Percentiles rank a stretch among this genome's conserved stretches.
phyloP scores from a whole-genome alignment of 345 rosid species.

The Microcos paniculata region DNA sequence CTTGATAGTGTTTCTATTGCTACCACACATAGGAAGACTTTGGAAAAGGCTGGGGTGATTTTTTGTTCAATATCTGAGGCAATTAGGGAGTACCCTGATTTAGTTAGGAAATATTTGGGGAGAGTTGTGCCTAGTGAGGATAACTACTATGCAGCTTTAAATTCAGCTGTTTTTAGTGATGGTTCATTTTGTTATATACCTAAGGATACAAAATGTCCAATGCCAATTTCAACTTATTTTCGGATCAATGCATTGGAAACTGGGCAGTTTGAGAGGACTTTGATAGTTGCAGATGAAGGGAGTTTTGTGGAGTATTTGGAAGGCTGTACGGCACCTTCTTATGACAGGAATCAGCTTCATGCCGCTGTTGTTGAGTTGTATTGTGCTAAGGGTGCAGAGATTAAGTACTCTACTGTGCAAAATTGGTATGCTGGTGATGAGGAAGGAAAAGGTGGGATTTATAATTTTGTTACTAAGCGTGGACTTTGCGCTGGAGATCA shows the following conservation, averaged over 20 bases:
- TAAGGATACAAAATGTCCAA: conserved; percentile 74
- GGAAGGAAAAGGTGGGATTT: conserved; percentile 85
- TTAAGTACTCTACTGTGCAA: conserved; percentile 90
- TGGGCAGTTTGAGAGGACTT: conserved; percentile 96
- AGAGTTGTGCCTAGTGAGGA: conserved; percentile 87
- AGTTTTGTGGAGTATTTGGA: conserved; percentile 93
- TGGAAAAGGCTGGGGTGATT: conserved; percentile 76
- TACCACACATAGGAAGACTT: conserved; percentile 76
- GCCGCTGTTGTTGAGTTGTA: conserved; percentile 96
- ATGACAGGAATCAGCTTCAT: conserved; percentile 87
- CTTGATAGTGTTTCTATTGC: conserved; percentile 91
- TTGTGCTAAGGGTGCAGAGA: conserved; percentile 79
- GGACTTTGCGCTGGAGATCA: conserved; percentile 79
- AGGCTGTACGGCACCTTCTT: conserved; percentile 94
- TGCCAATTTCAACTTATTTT: conserved; percentile 92
- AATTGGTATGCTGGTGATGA: conserved; percentile 97
- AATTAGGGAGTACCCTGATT: conserved; percentile 67
- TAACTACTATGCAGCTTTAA: conserved; percentile 83
- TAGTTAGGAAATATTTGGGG: conserved; percentile 78
- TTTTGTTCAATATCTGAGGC: conserved; percentile 95
- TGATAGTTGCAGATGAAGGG: conserved; percentile 90
- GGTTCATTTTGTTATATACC: conserved; percentile 88
- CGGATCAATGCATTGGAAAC: conserved; percentile 87
- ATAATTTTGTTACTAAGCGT: conserved; percentile 93
- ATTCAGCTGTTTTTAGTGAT: conserved; percentile 92